phyloP scores from a whole-genome alignment of 768 basidiomycete species.

The Porphyrellus cyaneotinctus region DNA sequence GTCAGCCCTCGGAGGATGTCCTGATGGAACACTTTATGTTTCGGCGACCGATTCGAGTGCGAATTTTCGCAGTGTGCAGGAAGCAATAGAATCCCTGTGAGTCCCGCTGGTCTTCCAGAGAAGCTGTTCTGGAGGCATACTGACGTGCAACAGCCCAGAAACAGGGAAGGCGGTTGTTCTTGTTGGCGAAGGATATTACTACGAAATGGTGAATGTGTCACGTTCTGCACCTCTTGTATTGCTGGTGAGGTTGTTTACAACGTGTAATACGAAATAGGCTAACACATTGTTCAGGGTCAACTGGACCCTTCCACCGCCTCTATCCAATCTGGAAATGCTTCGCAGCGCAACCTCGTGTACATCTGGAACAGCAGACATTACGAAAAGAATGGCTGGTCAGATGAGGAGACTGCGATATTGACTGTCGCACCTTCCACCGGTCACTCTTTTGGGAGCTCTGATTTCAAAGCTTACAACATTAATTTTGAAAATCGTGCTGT shows the following conservation, averaged over 20 bases:
- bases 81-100: slow-evolving; percentile 54
- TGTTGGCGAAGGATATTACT: slow-evolving; percentile 55
- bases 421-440: slow-evolving; percentile 51
- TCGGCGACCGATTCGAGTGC: slow-evolving; percentile 45
- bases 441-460: slow-evolving; percentile 46
- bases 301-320: slow-evolving; percentile 37
- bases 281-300: slow-evolving; percentile 41
- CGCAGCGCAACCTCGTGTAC: slow-evolving; percentile 47
- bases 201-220: slow-evolving; percentile 56
- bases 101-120: slow-evolving; percentile 7
- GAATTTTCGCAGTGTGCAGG: slow-evolving; percentile 48
- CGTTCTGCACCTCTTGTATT: slow-evolving; percentile 52
- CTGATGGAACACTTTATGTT: slow-evolving; percentile 56
- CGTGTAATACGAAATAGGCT: neutral
- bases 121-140: neutral
- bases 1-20: slow-evolving; percentile 53
- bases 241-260: slow-evolving; percentile 37
- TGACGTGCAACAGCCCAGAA: slow-evolving; percentile 35
- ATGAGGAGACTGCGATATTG: slow-evolving; percentile 56
- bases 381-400: slow-evolving; percentile 39
- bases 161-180: slow-evolving; percentile 44
- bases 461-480: slow-evolving; percentile 66
- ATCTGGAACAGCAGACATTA: slow-evolving; percentile 49
- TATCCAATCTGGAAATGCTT: slow-evolving; percentile 40
- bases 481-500: slow-evolving; percentile 67